Evolutionary conservation across 129 eudicot species (phyloP).

Genomic region (Lactuca sativa): DNA sequence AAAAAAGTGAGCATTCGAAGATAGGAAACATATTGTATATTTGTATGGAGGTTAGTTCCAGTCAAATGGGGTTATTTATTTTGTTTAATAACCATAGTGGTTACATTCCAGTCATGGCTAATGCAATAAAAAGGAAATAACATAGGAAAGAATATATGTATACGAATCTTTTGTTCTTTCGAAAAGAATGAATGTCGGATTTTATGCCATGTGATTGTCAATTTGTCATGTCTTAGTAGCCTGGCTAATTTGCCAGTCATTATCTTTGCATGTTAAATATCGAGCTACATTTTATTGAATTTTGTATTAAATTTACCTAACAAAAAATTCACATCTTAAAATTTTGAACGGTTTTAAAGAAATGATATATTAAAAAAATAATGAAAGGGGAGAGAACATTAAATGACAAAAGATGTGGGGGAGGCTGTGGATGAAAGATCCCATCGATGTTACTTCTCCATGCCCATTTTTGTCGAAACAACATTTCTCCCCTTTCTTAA

Average conservation of each 20-base stretch:
- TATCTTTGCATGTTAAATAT: background rate
- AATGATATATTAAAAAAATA: background rate
- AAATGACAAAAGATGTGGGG: slow-evolving; percentile 35
- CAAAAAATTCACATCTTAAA: background rate
- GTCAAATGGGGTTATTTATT: no score
- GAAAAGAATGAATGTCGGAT: background rate
- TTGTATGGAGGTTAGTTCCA: no score
- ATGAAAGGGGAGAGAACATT: slow-evolving; percentile 19
- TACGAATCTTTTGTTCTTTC: no score
- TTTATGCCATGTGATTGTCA: background rate
- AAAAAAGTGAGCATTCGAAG: no score
- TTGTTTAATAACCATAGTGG: no score
- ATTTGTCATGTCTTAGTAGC: background rate
- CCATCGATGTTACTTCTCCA: slow-evolving; percentile 32
- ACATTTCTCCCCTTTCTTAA: slow-evolving; percentile 29
- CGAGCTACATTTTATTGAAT: background rate
- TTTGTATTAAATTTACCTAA: no score
- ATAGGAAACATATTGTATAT: no score
- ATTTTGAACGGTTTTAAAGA: background rate
- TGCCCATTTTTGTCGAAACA: slow-evolving; percentile 35
- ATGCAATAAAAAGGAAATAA: no score
- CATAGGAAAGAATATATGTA: no score
- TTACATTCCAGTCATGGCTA: no score
- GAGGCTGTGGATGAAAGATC: slow-evolving; percentile 40
- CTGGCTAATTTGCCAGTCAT: background rate